These are phyloP conservation scores for Lasiodiplodia gonubiensis DNA, from an alignment of 2,329 filamentous ascomycete species.

Conservation along the genomic window DNA sequence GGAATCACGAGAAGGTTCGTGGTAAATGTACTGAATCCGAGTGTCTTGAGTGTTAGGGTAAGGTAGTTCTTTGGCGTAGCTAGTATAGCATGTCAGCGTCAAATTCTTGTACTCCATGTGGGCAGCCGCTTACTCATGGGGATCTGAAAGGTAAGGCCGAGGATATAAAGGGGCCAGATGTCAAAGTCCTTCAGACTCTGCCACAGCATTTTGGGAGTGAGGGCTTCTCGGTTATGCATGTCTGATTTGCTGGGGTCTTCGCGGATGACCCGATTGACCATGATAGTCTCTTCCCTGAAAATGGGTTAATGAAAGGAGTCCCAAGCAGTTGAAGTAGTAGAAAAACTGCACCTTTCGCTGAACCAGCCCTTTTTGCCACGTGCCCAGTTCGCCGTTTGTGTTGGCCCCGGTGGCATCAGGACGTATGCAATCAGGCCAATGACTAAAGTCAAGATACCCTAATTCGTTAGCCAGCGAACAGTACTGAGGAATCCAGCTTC, in stretches of 20 bases:
- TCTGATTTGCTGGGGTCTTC: slow-evolving; percentile 36
- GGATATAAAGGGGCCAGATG: slow-evolving; percentile 34
- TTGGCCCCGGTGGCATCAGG: slow-evolving; percentile 36
- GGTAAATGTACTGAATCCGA: slow-evolving; percentile 37
- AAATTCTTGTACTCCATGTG: neutral
- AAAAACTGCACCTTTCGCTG: slow-evolving; percentile 20
- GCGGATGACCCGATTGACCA: slow-evolving; percentile 37
- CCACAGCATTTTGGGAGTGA: slow-evolving; percentile 35
- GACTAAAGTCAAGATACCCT: slow-evolving; percentile 34
- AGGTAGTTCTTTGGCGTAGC: slow-evolving; percentile 34
- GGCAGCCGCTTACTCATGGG: slow-evolving; percentile 27
- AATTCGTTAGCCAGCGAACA: neutral
- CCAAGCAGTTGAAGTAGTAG: neutral
- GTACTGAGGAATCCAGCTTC: neutral
- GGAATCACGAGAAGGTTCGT: slow-evolving; percentile 33
- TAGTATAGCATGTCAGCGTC: neutral
- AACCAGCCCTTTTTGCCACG: slow-evolving; percentile 44
- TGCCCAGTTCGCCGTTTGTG: slow-evolving; percentile 39
- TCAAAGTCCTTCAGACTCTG: slow-evolving; percentile 36
- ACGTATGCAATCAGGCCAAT: slow-evolving; percentile 33
- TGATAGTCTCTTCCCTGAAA: slow-evolving; percentile 34
- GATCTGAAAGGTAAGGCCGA: slow-evolving; percentile 35
- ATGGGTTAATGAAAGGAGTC: neutral
- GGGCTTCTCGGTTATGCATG: slow-evolving; percentile 39
- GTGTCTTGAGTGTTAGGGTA: slow-evolving; percentile 33